Percentiles rank a stretch among this genome's conserved stretches.
phyloP scores from a whole-genome alignment of 805 yeast species.

The Wickerhamiella australiensis region DNA sequence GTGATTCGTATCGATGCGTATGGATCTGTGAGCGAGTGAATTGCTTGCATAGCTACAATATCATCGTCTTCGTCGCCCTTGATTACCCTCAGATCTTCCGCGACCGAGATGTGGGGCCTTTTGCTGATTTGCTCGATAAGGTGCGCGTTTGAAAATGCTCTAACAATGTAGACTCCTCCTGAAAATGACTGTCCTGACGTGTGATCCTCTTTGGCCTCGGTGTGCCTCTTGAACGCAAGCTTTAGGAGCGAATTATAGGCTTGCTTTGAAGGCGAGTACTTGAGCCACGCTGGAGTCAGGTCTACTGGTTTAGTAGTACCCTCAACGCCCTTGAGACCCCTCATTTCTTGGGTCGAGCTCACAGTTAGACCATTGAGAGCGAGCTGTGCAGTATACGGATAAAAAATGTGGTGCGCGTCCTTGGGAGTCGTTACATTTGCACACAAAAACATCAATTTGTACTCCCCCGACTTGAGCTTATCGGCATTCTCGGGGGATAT shows the following conservation, averaged over 20 bases:
- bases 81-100: slow-evolving; percentile 37
- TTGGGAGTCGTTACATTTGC: slow-evolving; percentile 25
- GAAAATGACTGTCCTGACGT: slow-evolving; percentile 31
- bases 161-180: slow-evolving; percentile 49
- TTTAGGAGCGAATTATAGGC: neutral
- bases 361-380: slow-evolving; percentile 18
- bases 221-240: neutral
- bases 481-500: neutral
- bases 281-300: slow-evolving; percentile 35
- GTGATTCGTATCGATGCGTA: slow-evolving; percentile 57
- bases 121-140: slow-evolving; percentile 34
- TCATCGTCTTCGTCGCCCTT: slow-evolving; percentile 47
- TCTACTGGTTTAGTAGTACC: slow-evolving; percentile 82
- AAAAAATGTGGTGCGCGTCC: slow-evolving; percentile 28
- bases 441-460: slow-evolving; percentile 41
- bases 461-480: slow-evolving; percentile 21
- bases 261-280: neutral
- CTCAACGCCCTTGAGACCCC: slow-evolving; percentile 62
- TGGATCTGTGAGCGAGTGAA: slow-evolving; percentile 66
- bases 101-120: slow-evolving; percentile 39
- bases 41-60: slow-evolving; percentile 51
- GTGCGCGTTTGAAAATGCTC: slow-evolving; percentile 33
- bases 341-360: slow-evolving; percentile 16
- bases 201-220: slow-evolving; percentile 37
- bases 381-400: slow-evolving; percentile 29